A percentile compares a stretch with the other conserved stretches of the same genome.
phyloP scores from a whole-genome alignment of 2,329 filamentous ascomycete species.

The Hymenoscyphus albidus region DNA sequence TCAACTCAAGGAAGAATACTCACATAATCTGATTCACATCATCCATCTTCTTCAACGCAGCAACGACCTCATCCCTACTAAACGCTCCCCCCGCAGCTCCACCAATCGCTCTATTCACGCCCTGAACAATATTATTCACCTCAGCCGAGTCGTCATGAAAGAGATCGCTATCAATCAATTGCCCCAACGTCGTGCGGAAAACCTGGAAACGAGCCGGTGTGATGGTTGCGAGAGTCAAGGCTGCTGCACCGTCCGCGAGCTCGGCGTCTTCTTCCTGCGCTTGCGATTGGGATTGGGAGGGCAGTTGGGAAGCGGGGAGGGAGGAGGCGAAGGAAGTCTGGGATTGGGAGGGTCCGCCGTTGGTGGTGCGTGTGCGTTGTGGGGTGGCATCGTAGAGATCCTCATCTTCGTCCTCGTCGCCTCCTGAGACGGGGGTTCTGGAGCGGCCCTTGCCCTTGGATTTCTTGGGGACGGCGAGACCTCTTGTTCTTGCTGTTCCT shows the following conservation, averaged over 20 bases:
- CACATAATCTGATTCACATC: constrained; percentile 89
- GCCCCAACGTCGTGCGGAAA: constrained; percentile 80
- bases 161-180: constrained; percentile 74
- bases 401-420: constrained; percentile 45
- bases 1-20: constrained; percentile 40
- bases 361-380: constrained; percentile 21
- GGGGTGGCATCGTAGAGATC: constrained; percentile 36
- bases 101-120: constrained; percentile 71
- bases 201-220: constrained; percentile 59
- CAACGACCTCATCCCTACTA: constrained; percentile 65
- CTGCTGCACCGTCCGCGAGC: constrained; percentile 29
- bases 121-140: constrained; percentile 68
- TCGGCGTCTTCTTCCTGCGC: constrained; percentile 30
- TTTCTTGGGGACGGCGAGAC: constrained; percentile 30
- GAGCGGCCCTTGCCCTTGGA: constrained; percentile 32
- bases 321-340: constrained; percentile 41
- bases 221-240: constrained; percentile 26
- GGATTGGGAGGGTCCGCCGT: constrained; percentile 26
- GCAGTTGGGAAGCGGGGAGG: constrained; percentile 34
- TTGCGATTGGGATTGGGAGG: constrained; percentile 30
- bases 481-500: constrained; percentile 35
- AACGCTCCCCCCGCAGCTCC: constrained; percentile 56
- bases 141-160: constrained; percentile 84
- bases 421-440: constrained; percentile 36
- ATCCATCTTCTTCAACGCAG: constrained; percentile 76